These are phyloP conservation scores for Nissolia schottii DNA, from an alignment of 306 rosid genomes.

Conservation along the genomic window DNA sequence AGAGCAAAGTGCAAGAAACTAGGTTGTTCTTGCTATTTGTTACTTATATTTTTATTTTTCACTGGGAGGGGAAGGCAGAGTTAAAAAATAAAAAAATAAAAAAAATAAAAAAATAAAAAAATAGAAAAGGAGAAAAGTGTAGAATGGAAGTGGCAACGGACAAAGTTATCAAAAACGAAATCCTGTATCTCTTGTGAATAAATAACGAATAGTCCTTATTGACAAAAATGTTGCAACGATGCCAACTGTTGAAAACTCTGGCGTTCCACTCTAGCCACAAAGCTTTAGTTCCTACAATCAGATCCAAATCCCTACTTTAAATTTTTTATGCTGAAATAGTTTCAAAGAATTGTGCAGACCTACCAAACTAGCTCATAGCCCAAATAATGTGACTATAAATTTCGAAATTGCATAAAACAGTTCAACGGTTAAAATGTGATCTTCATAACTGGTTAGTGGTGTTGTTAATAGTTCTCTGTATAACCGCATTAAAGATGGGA, in stretches of 20 bases:
- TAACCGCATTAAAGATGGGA: not conserved
- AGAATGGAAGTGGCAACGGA: not conserved
- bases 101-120: too few relatives aligned
- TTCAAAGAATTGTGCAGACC: not conserved
- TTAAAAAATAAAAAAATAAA: too few relatives aligned
- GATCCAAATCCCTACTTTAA: not conserved
- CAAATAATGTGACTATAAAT: not conserved
- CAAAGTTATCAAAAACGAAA: not conserved
- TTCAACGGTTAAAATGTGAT: not conserved
- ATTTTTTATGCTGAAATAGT: not conserved
- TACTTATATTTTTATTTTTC: not conserved
- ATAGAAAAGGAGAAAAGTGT: not conserved
- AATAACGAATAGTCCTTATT: not conserved
- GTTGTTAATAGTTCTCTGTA: not conserved
- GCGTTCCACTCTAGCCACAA: not conserved
- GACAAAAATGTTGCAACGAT: not conserved
- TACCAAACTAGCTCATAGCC: not conserved
- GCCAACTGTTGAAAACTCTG: not conserved
- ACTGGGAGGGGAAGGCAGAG: not conserved
- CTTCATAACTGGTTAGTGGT: not conserved
- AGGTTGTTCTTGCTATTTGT: not conserved
- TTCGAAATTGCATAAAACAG: not conserved
- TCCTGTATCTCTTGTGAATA: not conserved
- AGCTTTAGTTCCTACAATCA: not conserved
- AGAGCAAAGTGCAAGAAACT: conserved; percentile 4